These are phyloP conservation scores for Schizophyllum commune DNA, from an alignment of 1,284 basidiomycete genomes.

Conservation along the genomic window DNA sequence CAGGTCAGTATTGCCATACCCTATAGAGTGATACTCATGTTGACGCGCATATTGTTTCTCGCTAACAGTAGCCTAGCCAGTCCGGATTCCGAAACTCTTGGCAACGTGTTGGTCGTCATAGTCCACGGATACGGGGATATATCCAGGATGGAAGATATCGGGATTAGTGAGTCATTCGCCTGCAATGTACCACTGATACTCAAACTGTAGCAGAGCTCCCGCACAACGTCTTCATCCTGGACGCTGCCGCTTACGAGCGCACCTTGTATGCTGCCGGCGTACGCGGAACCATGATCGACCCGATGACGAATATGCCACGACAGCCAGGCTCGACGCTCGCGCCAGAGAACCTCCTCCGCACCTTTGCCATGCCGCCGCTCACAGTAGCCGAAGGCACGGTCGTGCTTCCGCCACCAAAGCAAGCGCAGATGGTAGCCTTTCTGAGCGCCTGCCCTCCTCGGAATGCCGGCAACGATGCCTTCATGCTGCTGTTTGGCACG, in stretches of 20 bases:
- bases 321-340: slow-evolving; percentile 40
- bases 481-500: slow-evolving; percentile 52
- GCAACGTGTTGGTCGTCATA: slow-evolving; percentile 74
- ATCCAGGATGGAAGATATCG: slow-evolving; percentile 61
- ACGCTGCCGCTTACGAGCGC: slow-evolving; percentile 57
- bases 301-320: slow-evolving; percentile 43
- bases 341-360: slow-evolving; percentile 46
- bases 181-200: slow-evolving; percentile 12
- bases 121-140: slow-evolving; percentile 56
- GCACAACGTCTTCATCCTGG: slow-evolving; percentile 65
- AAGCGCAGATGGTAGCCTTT: slow-evolving; percentile 16
- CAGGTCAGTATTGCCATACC: slow-evolving; percentile 35
- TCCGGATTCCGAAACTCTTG: slow-evolving; percentile 67
- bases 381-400: slow-evolving; percentile 5
- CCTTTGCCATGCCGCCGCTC: slow-evolving; percentile 28
- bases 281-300: slow-evolving; percentile 50
- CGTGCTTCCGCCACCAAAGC: slow-evolving; percentile 9
- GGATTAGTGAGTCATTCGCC: slow-evolving; percentile 47
- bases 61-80: slow-evolving; percentile 58
- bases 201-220: slow-evolving; percentile 50
- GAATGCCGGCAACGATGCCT: slow-evolving; percentile 69
- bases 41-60: neutral
- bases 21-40: neutral
- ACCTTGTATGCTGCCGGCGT: slow-evolving; percentile 46
- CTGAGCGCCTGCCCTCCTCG: slow-evolving; percentile 39